phyloP scores from a whole-genome alignment of 352 stramenopile genomes.

The Halophytophthora batemanensis region DNA sequence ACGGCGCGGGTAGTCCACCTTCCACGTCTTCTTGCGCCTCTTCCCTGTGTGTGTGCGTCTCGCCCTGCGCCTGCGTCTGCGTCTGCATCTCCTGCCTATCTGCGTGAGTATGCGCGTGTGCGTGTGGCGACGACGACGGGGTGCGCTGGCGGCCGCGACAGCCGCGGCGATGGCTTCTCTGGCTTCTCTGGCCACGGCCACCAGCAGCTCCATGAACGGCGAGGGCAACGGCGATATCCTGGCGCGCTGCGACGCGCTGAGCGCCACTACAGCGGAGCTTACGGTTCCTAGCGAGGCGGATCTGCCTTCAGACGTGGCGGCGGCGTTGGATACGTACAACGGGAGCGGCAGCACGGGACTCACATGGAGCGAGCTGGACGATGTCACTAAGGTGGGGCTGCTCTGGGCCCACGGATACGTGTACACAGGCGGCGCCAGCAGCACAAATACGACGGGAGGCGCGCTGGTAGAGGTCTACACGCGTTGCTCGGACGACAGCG shows the following conservation, averaged over 20 bases:
- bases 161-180: too few species aligned
- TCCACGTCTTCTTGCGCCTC: too few species aligned
- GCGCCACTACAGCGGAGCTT: slow-evolving; percentile 10
- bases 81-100: too few species aligned
- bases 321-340: slow-evolving; percentile 16
- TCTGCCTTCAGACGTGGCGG: slow-evolving; percentile 17
- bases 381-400: slow-evolving; percentile 38
- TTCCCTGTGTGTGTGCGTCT: too few species aligned
- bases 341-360: too few species aligned
- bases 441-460: slow-evolving; percentile 8
- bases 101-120: too few species aligned
- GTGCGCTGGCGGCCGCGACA: too few species aligned
- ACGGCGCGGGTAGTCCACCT: too few species aligned
- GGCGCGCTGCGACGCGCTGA: slow-evolving; percentile 20
- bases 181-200: too few species aligned
- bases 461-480: slow-evolving; percentile 40
- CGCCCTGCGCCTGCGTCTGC: too few species aligned
- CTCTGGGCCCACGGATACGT: slow-evolving; percentile 53
- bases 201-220: too few species aligned
- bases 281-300: slow-evolving; percentile 5
- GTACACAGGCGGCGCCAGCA: slow-evolving; percentile 25
- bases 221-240: slow-evolving; percentile 30
- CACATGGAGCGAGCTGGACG: slow-evolving; percentile 31
- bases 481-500: slow-evolving; percentile 19
- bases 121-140: too few species aligned